Conservation (phyloP, 2,329 filamentous ascomycete genomes). For the Pezicula neosporulosa region DNA sequence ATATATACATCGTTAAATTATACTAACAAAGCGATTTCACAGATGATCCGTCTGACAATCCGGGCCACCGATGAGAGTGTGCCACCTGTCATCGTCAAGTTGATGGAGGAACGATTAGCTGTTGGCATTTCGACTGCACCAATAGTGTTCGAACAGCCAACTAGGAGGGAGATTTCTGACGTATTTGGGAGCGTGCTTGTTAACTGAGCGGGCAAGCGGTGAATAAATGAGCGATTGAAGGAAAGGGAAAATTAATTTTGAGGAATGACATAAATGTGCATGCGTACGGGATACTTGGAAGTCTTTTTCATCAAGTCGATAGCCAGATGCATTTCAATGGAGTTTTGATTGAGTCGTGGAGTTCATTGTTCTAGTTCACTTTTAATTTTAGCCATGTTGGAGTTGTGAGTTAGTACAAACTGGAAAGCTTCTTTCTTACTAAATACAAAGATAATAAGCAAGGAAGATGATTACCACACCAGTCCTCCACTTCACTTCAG, state of each 20-base stretch:
- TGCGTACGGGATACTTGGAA: neutral
- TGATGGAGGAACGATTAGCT: constrained; percentile 82
- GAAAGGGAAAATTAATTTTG: neutral
- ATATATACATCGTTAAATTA: neutral
- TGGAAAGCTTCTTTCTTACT: too few species aligned
- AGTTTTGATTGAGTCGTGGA: neutral
- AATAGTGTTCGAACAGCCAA: constrained; percentile 18
- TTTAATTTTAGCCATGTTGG: too few species aligned
- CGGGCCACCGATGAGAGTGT: constrained; percentile 90
- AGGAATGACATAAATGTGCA: neutral
- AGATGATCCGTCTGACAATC: constrained; percentile 96
- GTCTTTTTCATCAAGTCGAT: neutral
- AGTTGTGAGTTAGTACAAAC: too few species aligned
- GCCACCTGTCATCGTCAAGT: constrained; percentile 72
- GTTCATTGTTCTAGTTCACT: too few species aligned
- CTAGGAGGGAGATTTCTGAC: constrained; percentile 26
- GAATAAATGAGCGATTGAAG: neutral
- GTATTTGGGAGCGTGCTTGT: constrained; percentile 28
- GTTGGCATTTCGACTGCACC: constrained; percentile 34
- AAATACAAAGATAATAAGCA: too few species aligned
- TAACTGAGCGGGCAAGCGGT: constrained; percentile 6
- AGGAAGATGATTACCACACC: too few species aligned
- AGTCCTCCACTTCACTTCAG: too few species aligned
- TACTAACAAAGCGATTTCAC: neutral
- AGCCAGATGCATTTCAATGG: constrained; percentile 2